Conservation (phyloP, 2,329 filamentous ascomycete genomes). For the Trichoderma endophyticum region DNA sequence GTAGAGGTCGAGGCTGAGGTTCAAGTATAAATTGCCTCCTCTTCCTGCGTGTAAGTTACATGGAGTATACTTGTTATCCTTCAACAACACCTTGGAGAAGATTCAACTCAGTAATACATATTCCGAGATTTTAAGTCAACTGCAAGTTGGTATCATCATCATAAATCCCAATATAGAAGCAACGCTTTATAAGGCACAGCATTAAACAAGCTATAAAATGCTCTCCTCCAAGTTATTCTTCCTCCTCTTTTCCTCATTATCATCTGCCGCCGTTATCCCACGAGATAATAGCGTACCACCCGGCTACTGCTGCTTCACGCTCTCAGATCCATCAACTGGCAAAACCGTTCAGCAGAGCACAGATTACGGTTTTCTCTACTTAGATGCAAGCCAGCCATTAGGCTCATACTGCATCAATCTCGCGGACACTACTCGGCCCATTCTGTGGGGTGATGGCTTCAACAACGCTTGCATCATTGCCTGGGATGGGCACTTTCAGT, state of each 20-base stretch:
- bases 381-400: conserved; percentile 24
- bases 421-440: conserved; percentile 21
- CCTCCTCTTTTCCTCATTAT: conserved; percentile 24
- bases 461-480: conserved; percentile 35
- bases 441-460: conserved; percentile 27
- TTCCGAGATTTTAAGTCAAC: not conserved
- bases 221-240: conserved; percentile 12
- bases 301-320: conserved; percentile 33
- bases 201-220: conserved; percentile 20
- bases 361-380: conserved; percentile 27
- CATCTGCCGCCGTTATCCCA: conserved; percentile 23
- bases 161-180: not conserved
- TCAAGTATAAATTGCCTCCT: not conserved
- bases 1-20: not conserved
- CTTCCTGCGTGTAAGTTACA: not conserved
- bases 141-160: not conserved
- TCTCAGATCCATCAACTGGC: conserved; percentile 27
- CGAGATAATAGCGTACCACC: conserved; percentile 22
- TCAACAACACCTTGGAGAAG: not conserved
- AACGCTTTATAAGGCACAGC: not conserved
- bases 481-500: conserved; percentile 28
- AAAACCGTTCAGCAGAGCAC: conserved; percentile 28
- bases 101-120: not conserved
- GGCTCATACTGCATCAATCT: conserved; percentile 35
- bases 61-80: not conserved